phyloP scores from a whole-genome alignment of 73 alveolate species.

The Paramecium sonneborni region DNA sequence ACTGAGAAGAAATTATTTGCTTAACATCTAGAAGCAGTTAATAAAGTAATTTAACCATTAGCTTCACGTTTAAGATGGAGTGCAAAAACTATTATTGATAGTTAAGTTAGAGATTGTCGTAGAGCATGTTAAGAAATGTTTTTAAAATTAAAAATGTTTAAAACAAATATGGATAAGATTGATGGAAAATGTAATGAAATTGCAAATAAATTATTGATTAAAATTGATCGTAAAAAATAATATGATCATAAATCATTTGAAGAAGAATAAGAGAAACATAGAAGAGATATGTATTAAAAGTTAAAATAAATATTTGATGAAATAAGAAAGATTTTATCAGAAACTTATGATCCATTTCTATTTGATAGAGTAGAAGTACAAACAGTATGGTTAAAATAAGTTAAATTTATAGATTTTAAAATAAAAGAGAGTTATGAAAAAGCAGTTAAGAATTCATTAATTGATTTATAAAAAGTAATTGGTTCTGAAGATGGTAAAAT shows the following conservation, averaged over 20 bases:
- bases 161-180: conserved; percentile 76
- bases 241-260: conserved; percentile 77
- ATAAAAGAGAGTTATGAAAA: conserved; percentile 89
- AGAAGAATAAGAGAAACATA: conserved; percentile 77
- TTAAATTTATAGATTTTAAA: conserved; percentile 75
- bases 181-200: conserved; percentile 79
- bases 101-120: conserved; percentile 83
- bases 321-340: conserved; percentile 75
- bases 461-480: conserved; percentile 84
- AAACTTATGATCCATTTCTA: conserved; percentile 84
- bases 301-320: conserved; percentile 74
- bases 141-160: conserved; percentile 83
- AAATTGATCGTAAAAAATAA: conserved; percentile 76
- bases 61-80: conserved; percentile 83
- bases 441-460: conserved; percentile 88
- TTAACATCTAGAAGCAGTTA: conserved; percentile 80
- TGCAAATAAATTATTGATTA: conserved; percentile 71
- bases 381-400: conserved; percentile 75
- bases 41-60: conserved; percentile 81
- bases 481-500: conserved; percentile 79
- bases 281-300: conserved; percentile 71
- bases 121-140: conserved; percentile 82
- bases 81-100: conserved; percentile 74
- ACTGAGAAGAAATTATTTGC: conserved; percentile 80
- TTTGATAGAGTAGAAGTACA: conserved; percentile 74